Evolutionary conservation across 441 rosid species (phyloP).

Genomic region (Euphorbia celastroides): DNA sequence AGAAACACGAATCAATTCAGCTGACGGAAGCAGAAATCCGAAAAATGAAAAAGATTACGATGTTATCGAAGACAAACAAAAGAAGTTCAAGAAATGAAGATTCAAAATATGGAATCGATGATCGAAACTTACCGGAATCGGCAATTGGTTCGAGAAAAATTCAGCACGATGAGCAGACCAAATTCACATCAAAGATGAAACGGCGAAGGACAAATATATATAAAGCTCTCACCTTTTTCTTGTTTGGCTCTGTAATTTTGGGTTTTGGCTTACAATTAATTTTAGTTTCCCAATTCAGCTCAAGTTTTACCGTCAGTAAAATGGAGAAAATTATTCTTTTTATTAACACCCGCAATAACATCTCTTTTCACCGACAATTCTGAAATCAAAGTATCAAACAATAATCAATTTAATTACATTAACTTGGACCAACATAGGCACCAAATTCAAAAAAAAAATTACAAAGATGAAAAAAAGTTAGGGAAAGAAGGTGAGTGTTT

Average conservation of each 20-base stretch:
- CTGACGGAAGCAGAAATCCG: neutral
- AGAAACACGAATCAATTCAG: slow-evolving; percentile 19
- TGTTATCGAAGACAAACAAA: slow-evolving; percentile 14
- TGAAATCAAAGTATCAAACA: too few relatives aligned
- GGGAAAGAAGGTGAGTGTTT: too few relatives aligned
- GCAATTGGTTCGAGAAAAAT: slow-evolving; percentile 23
- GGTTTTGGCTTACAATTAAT: neutral
- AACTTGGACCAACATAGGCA: too few relatives aligned
- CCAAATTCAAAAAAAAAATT: too few relatives aligned
- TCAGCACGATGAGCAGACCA: slow-evolving; percentile 23
- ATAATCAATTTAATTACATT: too few relatives aligned
- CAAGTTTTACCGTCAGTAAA: too few relatives aligned
- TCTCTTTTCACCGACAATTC: too few relatives aligned
- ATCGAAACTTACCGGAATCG: slow-evolving; percentile 28
- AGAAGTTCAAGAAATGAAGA: slow-evolving; percentile 13
- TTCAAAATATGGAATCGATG: slow-evolving; percentile 22
- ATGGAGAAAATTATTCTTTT: too few relatives aligned
- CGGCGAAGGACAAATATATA: slow-evolving; percentile 2
- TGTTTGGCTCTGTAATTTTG: neutral
- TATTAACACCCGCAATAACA: too few relatives aligned
- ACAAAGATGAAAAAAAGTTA: too few relatives aligned
- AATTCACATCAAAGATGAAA: slow-evolving; percentile 25
- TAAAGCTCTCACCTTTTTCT: neutral
- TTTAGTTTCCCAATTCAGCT: neutral
- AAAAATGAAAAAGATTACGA: slow-evolving; percentile 2